Conservation (phyloP, 306 rosid species). For the Rubus idaeus region DNA sequence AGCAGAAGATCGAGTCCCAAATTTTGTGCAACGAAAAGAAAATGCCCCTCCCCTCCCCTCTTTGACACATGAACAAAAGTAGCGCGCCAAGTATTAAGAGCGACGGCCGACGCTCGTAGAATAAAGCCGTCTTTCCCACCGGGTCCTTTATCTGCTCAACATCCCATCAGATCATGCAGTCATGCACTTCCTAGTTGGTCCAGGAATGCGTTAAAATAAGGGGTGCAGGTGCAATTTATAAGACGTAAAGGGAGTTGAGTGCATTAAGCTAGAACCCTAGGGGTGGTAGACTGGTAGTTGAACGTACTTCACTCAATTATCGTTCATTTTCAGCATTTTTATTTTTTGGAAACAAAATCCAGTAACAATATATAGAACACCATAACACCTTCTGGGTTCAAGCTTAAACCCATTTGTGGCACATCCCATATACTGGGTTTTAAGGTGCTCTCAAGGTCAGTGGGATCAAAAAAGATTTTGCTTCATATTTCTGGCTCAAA, state of each 20-base stretch:
- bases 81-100: conserved; percentile 1
- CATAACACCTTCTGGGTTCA: not conserved
- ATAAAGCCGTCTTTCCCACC: not conserved
- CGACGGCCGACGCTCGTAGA: not conserved
- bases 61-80: conserved; percentile 11
- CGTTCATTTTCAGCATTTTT: not conserved
- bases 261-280: not conserved
- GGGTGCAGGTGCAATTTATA: too few species aligned
- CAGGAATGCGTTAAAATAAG: not conserved
- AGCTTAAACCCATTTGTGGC: not conserved
- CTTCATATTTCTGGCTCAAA: not conserved
- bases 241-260: not conserved
- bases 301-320: not conserved
- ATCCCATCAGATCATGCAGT: not conserved
- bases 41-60: conserved; percentile 6
- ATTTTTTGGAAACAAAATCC: not conserved
- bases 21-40: not conserved
- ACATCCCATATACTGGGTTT: not conserved
- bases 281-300: not conserved
- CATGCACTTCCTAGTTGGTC: not conserved
- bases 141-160: not conserved
- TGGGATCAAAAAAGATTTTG: not conserved
- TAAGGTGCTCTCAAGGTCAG: not conserved
- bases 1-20: not conserved
- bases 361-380: not conserved